Conservation (phyloP, 208 protist genomes). For the Herpetomonas samuelpessoai region DNA sequence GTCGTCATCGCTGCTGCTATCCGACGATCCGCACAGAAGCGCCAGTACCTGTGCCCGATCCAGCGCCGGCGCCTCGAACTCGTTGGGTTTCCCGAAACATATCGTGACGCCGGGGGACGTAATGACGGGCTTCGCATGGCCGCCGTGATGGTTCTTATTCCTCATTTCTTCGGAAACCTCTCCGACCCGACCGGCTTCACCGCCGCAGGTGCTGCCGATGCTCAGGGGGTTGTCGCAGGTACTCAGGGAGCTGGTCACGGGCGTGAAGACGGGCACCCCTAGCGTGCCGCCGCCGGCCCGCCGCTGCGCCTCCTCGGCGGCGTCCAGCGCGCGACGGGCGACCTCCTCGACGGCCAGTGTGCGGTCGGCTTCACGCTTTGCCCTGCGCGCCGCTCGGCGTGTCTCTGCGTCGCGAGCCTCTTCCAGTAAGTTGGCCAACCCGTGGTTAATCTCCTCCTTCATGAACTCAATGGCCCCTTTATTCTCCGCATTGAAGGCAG, state of each 20-base stretch:
- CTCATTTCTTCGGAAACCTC: no score
- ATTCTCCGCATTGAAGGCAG: constrained; percentile 36
- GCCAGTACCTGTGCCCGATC: neutral
- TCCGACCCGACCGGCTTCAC: no score
- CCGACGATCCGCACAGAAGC: neutral
- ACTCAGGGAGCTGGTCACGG: neutral
- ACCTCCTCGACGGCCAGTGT: neutral
- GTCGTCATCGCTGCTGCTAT: no score
- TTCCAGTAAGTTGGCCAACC: constrained; percentile 22
- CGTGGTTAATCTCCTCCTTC: constrained; percentile 29
- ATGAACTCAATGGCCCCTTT: constrained; percentile 33
- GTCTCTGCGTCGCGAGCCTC: constrained; percentile 20
- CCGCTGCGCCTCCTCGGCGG: no score
- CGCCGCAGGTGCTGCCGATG: neutral
- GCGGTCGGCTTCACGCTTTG: constrained; percentile 11
- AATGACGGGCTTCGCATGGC: no score
- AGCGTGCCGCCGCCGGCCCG: neutral
- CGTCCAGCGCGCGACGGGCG: neutral
- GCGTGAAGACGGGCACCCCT: neutral
- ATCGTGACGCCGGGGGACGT: no score
- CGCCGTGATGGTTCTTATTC: no score
- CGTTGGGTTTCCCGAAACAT: no score
- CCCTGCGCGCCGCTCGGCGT: constrained; percentile 11
- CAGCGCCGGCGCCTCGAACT: no score
- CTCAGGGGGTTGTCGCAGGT: neutral